phyloP scores from a whole-genome alignment of 495 filamentous ascomycete species.

The Platismatia glauca region DNA sequence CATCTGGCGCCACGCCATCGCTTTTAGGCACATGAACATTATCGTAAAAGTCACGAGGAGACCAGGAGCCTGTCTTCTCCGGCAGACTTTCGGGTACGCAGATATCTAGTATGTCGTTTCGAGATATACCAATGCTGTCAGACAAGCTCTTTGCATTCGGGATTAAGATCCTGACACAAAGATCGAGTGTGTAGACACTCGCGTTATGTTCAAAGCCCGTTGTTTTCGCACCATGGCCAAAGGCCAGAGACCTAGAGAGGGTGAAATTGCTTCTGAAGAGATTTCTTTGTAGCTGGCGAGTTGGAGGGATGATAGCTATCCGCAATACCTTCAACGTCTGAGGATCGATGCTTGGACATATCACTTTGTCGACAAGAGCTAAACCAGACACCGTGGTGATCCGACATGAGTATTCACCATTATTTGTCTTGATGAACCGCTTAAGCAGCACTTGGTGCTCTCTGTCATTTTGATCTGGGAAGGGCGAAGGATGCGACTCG shows the following conservation, averaged over 20 bases:
- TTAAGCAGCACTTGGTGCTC: slow-evolving; percentile 12
- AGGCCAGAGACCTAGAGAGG: slow-evolving; percentile 5
- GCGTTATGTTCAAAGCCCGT: slow-evolving; percentile 3
- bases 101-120: slow-evolving; percentile 12
- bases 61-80: slow-evolving; percentile 29
- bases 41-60: slow-evolving; percentile 55
- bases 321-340: slow-evolving; percentile 8
- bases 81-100: slow-evolving; percentile 9
- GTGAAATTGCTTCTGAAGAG: slow-evolving; percentile 4
- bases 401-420: slow-evolving; percentile 9
- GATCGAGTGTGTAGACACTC: slow-evolving; percentile 3
- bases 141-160: slow-evolving; percentile 14
- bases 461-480: not conserved
- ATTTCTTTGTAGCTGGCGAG: slow-evolving; percentile 4
- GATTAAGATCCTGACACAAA: slow-evolving; percentile 18
- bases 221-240: not conserved
- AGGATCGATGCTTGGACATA: not conserved
- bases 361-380: slow-evolving; percentile 8
- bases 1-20: slow-evolving; percentile 2
- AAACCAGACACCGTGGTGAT: slow-evolving; percentile 8
- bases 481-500: slow-evolving; percentile 13
- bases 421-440: not conserved
- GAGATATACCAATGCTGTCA: slow-evolving; percentile 9
- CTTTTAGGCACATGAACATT: slow-evolving; percentile 49
- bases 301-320: slow-evolving; percentile 9